Conservation (phyloP, 768 basidiomycete species). For the Leccinum boreale region DNA sequence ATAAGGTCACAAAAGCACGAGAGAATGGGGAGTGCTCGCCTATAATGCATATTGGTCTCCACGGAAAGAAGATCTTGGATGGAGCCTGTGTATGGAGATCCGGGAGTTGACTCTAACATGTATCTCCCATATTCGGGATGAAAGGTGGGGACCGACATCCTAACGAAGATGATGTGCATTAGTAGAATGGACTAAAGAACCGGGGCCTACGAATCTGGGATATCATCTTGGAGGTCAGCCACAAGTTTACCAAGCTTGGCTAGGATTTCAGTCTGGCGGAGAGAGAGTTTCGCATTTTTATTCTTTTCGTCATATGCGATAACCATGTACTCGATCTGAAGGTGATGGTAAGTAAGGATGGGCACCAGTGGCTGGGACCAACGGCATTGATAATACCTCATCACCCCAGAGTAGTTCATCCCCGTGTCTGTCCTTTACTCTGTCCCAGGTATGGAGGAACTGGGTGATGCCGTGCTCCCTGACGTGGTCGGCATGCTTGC, state of each 20-base stretch:
- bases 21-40: slow-evolving; percentile 41
- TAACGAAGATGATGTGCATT: slow-evolving; percentile 26
- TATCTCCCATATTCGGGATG: slow-evolving; percentile 98
- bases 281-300: slow-evolving; percentile 82
- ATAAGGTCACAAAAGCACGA: slow-evolving; percentile 5
- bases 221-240: slow-evolving; percentile 51
- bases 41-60: slow-evolving; percentile 92
- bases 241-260: slow-evolving; percentile 70
- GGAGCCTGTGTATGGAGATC: slow-evolving; percentile 88
- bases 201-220: slow-evolving; percentile 52
- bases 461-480: slow-evolving; percentile 91
- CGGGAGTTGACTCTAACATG: slow-evolving; percentile 98
- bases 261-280: slow-evolving; percentile 95
- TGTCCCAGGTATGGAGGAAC: slow-evolving; percentile 91
- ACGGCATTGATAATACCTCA: slow-evolving; percentile 57
- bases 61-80: slow-evolving; percentile 85
- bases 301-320: slow-evolving; percentile 74
- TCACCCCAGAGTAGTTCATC: slow-evolving; percentile 98
- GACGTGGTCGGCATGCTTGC: slow-evolving; percentile 85
- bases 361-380: not conserved
- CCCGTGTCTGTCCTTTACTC: slow-evolving; percentile 84
- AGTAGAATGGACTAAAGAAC: not conserved
- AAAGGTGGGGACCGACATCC: slow-evolving; percentile 79
- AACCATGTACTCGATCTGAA: slow-evolving; percentile 94
- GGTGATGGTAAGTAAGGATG: slow-evolving; percentile 7